Evolutionary conservation across 352 stramenopile genomes (phyloP), one percentile per base, ranked within the genome.

Genomic region (Pythium scleroteichum): DNA sequence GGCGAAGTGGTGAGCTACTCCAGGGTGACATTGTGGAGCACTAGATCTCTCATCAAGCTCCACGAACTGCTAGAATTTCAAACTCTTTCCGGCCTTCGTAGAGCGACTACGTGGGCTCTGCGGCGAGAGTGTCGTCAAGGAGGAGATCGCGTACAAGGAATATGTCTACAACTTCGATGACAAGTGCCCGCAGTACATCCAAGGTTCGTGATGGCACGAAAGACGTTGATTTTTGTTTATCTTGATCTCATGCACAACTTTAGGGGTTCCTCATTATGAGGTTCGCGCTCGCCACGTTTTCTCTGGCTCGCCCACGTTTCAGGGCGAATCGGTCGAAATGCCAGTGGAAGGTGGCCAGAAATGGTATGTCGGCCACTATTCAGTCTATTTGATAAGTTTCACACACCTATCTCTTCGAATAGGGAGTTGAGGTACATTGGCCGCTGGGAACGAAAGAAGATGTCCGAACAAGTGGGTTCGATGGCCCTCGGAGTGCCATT

Each of bases 141-240:
- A 94, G 59, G 80, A 94, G 32, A 92, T 94, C 24, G 83, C 84
- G 58, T 94, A 85, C 78, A 94, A 94, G 64, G 85, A 94, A 58
- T 94, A 94, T 65, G 82, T 94, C 24, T 94, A 92, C 78, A 92
- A 92, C 66, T 92, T 94, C 56, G 85, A 94, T 56, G 85, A 90
- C 65, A 89, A 92, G 65, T 92, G 82, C 53, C 85, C 85, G 54
- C 83, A 92, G 71, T 92, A 92, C 59, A 92, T 92, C 47, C 79
- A 90, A 72, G 82, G 74, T 77, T 32, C 47, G 48, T 10, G 16
- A n/a, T 42, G 17, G 16, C 14, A 10, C 24, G 14, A 48, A 12
- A 16, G 24, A 24, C 17, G 14, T 24, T n/a, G n/a, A n/a, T n/a
- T n/a, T n/a, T n/a, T n/a, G n/a, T n/a, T n/a, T n/a, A n/a, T n/a